A percentile compares a stretch with the other conserved stretches of the same genome.
phyloP scores from a whole-genome alignment of 805 yeast genomes.

The Blastobotrys terrestris region DNA sequence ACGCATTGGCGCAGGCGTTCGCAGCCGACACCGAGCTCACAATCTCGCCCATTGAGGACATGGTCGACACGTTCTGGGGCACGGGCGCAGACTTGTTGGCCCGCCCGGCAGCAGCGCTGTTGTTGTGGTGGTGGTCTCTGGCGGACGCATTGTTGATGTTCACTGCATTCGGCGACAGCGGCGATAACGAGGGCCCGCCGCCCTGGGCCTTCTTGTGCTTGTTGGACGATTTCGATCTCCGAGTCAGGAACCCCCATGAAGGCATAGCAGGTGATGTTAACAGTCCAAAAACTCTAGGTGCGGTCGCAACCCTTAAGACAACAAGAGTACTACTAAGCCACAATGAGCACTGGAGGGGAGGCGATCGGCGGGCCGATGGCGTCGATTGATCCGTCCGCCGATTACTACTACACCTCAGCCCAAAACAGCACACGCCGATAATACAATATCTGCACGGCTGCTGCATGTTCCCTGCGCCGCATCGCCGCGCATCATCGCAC shows the following conservation, averaged over 20 bases:
- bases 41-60: constrained; percentile 19
- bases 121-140: background rate
- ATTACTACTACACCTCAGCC: no score
- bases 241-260: background rate
- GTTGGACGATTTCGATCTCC: background rate
- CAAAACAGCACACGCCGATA: no score
- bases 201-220: background rate
- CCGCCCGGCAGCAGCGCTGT: background rate
- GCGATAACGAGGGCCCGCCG: background rate
- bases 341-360: no score
- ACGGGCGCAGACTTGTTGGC: no score
- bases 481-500: no score
- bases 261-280: background rate
- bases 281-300: no score
- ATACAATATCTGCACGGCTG: background rate
- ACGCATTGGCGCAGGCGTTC: constrained; percentile 9
- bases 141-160: background rate
- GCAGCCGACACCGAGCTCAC: constrained; percentile 19
- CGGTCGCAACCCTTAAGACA: no score
- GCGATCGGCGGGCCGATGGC: background rate
- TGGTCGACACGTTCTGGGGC: constrained; percentile 16
- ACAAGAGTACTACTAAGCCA: background rate
- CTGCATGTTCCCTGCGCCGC: no score
- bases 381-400: no score
- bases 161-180: background rate